phyloP scores from a whole-genome alignment of 495 filamentous ascomycete species.

The Penicillium cinerascens region DNA sequence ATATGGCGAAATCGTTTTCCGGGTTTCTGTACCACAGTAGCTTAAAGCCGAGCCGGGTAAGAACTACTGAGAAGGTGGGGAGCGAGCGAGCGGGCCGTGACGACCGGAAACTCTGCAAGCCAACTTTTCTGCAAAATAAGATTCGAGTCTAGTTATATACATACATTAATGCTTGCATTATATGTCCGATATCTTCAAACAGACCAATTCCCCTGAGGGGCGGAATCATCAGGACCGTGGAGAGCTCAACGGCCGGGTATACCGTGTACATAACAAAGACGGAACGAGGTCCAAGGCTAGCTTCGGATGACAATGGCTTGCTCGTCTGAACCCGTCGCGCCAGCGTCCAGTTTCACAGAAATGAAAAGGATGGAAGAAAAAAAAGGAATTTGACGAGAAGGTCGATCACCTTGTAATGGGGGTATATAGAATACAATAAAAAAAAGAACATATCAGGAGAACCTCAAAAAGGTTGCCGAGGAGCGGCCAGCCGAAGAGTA shows the following conservation, averaged over 20 bases:
- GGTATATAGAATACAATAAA: constrained; percentile 36
- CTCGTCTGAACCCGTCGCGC: constrained; percentile 19
- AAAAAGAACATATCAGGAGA: constrained; percentile 12
- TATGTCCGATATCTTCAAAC: constrained; percentile 20
- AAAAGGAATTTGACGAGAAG: constrained; percentile 21
- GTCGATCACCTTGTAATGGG: constrained; percentile 28
- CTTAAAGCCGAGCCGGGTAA: constrained; percentile 20
- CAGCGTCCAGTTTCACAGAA: constrained; percentile 22
- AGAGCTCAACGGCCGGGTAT: constrained; percentile 10
- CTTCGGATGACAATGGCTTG: constrained; percentile 8
- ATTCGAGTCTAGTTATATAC: constrained; percentile 33
- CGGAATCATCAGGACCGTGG: background rate
- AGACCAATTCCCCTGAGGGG: constrained; percentile 9
- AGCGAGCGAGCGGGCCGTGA: background rate
- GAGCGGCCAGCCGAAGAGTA: constrained; percentile 18
- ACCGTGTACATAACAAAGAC: constrained; percentile 25
- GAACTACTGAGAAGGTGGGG: constrained; percentile 17
- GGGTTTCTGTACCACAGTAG: constrained; percentile 6
- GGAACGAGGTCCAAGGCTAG: constrained; percentile 18
- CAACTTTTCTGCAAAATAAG: constrained; percentile 16
- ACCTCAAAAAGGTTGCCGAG: constrained; percentile 3
- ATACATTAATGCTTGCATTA: constrained; percentile 29
- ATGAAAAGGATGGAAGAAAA: constrained; percentile 15
- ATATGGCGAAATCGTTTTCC: constrained; percentile 17
- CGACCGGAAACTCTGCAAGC: background rate